Evolutionary conservation across 495 filamentous ascomycete genomes (phyloP), one percentile per base, ranked within the genome.

Genomic region (Penicillium angulare): DNA sequence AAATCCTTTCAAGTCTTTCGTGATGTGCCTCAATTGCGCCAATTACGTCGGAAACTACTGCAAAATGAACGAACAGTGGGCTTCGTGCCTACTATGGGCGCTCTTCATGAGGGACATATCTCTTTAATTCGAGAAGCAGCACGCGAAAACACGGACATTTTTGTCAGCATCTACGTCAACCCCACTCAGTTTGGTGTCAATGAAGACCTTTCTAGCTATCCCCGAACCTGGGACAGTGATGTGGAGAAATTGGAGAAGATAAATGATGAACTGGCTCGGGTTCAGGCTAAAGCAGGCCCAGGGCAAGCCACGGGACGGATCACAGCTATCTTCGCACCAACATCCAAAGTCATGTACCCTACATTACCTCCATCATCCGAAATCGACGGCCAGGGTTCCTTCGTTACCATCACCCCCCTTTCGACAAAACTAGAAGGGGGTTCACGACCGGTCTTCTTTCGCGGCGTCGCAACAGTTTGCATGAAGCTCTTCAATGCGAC

Each of bases 401-500:
- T 98, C 58, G 89, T 98, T n/a, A 92, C 83, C 1, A 87, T 97
- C 50, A 92, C 89, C 2, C 95, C 95, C 0, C 69, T 97, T 2
- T 82, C 83, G 7, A 82, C 80, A 42, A 78, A 89, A 36, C 76
- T 97, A 3, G 93, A 98, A 69, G 93, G 93, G 12, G 78, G 79
- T 6, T 87, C 84, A 7, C 74, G 93, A n/a, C 93, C 93, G 3
- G 92, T 95, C 12, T 98, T 98, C 70, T 97, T 98, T 66, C 76
- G 95, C 18, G 93, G 93, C 5, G 93, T 98, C 20, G 92, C 93
- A 21, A 97, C 95, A 9, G 87, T 98, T 9, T 96, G 90, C 71
- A 92, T 90, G 86, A 98, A 98, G 77, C 72, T 98, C 18, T 93
- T 98, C 71, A 97, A 97, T 62, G 89, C 92, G 41, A 86, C 90